Conservation (phyloP, 1,284 basidiomycete genomes). For the Sanghuangporus baumii region DNA sequence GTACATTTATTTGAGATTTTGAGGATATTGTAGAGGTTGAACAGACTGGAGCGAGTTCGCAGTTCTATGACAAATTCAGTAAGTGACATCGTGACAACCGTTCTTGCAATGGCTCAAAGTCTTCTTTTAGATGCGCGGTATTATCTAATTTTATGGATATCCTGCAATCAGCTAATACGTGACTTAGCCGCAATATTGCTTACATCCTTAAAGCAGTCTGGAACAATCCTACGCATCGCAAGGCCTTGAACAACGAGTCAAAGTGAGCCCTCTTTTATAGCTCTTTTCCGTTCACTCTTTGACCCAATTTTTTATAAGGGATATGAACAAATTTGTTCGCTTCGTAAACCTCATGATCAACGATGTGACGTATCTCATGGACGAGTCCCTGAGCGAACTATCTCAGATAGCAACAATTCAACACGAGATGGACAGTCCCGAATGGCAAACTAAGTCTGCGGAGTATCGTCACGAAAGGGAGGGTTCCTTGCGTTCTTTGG, state of each 20-base stretch:
- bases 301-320: conserved; percentile 38
- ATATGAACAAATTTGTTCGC: conserved; percentile 87
- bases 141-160: conserved; percentile 3
- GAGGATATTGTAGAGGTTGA: conserved; percentile 77
- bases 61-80: conserved; percentile 99
- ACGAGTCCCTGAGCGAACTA: conserved; percentile 90
- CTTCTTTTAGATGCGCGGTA: conserved; percentile 49
- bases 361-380: conserved; percentile 97
- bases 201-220: conserved; percentile 84
- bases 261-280: conserved; percentile 42
- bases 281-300: background rate
- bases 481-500: conserved; percentile 70
- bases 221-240: conserved; percentile 82
- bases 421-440: conserved; percentile 74
- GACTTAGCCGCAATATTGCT: conserved; percentile 71
- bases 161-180: conserved; percentile 19
- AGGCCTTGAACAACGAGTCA: conserved; percentile 76
- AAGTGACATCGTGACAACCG: conserved; percentile 31
- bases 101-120: background rate
- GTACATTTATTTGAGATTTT: conserved; percentile 6
- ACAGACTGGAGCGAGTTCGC: conserved; percentile 93
- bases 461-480: conserved; percentile 85
- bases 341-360: conserved; percentile 99
- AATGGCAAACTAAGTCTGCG: conserved; percentile 60
- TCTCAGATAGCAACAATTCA: conserved; percentile 86